phyloP scores from a whole-genome alignment of 257 asterid species.

The Cynanchum wilfordii region DNA sequence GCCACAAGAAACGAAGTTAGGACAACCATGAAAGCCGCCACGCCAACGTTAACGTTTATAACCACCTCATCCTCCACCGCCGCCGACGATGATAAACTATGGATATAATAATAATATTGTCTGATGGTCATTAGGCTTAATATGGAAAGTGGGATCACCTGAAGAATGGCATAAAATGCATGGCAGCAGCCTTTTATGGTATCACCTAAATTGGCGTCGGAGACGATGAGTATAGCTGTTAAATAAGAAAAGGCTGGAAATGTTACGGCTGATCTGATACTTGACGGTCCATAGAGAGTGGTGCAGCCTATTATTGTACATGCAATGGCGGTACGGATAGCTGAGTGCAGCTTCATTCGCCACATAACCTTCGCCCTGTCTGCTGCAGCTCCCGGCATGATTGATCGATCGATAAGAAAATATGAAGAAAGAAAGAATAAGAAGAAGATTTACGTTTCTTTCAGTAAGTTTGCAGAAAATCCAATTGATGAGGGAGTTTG shows the following conservation, averaged over 20 bases:
- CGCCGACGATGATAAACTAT: slow-evolving; percentile 25
- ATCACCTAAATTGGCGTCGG: slow-evolving; percentile 56
- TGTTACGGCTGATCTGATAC: slow-evolving; percentile 20
- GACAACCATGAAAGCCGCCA: slow-evolving; percentile 25
- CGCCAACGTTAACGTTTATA: slow-evolving; percentile 13
- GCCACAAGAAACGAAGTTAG: slow-evolving; percentile 43
- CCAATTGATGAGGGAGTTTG: too few relatives aligned
- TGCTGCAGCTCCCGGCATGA: slow-evolving; percentile 27
- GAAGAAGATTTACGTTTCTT: background rate
- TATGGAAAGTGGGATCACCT: slow-evolving; percentile 47
- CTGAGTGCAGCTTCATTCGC: slow-evolving; percentile 53
- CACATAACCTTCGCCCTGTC: slow-evolving; percentile 44
- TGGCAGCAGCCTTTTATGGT: slow-evolving; percentile 53
- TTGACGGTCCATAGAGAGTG: slow-evolving; percentile 48
- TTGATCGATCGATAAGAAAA: too few relatives aligned
- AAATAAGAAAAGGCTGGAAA: slow-evolving; percentile 56
- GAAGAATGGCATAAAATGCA: slow-evolving; percentile 44
- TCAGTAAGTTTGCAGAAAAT: too few relatives aligned
- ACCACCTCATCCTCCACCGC: too few relatives aligned
- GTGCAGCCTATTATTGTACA: slow-evolving; percentile 47
- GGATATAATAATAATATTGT: background rate
- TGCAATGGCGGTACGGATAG: slow-evolving; percentile 43
- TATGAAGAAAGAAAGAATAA: background rate
- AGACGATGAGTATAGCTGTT: slow-evolving; percentile 37
- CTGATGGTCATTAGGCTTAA: slow-evolving; percentile 24